Base-by-base conservation (phyloP, 352 stramenopile species). In the Phytophthora boehmeriae region DNA sequence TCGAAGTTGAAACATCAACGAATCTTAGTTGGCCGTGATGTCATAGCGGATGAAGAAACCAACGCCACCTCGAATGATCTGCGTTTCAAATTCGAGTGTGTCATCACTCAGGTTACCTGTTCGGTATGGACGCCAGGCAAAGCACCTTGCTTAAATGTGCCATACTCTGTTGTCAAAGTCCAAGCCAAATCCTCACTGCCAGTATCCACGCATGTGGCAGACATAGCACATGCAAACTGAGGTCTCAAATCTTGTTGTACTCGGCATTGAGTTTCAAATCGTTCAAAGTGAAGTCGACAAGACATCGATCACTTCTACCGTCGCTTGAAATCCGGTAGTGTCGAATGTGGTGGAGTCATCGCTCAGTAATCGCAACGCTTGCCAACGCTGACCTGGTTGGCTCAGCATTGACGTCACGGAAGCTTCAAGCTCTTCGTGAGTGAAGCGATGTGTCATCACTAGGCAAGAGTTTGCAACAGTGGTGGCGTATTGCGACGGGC, bases 361-460 rank as follows among this genome's bases (percentile, higher is more conserved):
- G 28, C 38, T 49, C 45, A 68, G 34, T 32, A 68, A 30, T 5
- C 53, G 53, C 28, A 68, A 39, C 9, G 60, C 52, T 48, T 68
- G 60, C 58, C 53, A 68, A 20, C 60, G 60, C 51, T 68, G 46
- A 28, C 60, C 60, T 8, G 53, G 43, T 20, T 68, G 52, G 17
- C 57, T 62, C 45, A 68, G 45, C 59, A 54, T 49, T 20, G 59
- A 59, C 19, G 52, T 49, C 20, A 63, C 22, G 0, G 53, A 59
- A 10, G 30, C 47, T 5, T 47, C 54, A 23, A 60, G 27, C 5
- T 52, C 20, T 4, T 32, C 23, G 13, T 63, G 16, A 0, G 61
- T 64, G 11, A 74, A 68, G 30, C 55, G 59, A 43, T 71, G 63
- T 25, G 66, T 73, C 54, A 66, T 59, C 17, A 73, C 66, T 8